A percentile compares a stretch with the other conserved stretches of the same genome.
These are phyloP conservation scores for Aschersonia sp. DNA, from an alignment of 2,329 filamentous ascomycete species.

Conservation along the genomic window DNA sequence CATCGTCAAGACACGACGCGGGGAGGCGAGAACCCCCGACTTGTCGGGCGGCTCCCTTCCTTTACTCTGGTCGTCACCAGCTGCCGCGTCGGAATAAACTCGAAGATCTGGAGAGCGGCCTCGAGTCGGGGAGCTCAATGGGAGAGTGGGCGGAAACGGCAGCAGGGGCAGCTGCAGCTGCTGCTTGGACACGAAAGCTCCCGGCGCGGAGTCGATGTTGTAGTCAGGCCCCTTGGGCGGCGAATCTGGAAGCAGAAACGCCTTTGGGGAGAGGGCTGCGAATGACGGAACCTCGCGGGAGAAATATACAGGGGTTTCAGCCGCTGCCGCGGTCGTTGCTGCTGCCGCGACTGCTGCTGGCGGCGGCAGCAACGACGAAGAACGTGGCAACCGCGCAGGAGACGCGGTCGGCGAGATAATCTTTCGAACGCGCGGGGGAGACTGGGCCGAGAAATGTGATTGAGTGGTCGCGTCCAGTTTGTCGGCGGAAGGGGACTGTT, in stretches of 20 bases:
- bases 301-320: slow-evolving; percentile 2
- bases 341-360: slow-evolving; percentile 9
- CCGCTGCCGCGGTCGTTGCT: slow-evolving; percentile 5
- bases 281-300: slow-evolving; percentile 1
- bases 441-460: slow-evolving; percentile 1
- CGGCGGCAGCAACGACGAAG: slow-evolving; percentile 28
- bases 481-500: not conserved
- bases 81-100: slow-evolving; percentile 4
- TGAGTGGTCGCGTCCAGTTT: slow-evolving; percentile 2
- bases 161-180: slow-evolving; percentile 2
- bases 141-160: slow-evolving; percentile 11
- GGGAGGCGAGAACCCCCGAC: not conserved
- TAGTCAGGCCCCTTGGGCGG: slow-evolving; percentile 3
- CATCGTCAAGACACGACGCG: slow-evolving; percentile 11
- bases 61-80: slow-evolving; percentile 5
- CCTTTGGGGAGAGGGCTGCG: not conserved
- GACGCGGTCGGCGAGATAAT: slow-evolving; percentile 14
- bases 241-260: slow-evolving; percentile 1
- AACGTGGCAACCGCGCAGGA: slow-evolving; percentile 22
- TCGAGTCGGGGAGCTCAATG: slow-evolving; percentile 8
- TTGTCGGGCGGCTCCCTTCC: slow-evolving; percentile 6
- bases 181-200: not conserved
- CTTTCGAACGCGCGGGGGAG: slow-evolving; percentile 9
- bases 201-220: not conserved
- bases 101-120: not conserved